These are phyloP conservation scores for Cylindrotheca fusiformis DNA, from an alignment of 108 stramenopile genomes.

Conservation along the genomic window DNA sequence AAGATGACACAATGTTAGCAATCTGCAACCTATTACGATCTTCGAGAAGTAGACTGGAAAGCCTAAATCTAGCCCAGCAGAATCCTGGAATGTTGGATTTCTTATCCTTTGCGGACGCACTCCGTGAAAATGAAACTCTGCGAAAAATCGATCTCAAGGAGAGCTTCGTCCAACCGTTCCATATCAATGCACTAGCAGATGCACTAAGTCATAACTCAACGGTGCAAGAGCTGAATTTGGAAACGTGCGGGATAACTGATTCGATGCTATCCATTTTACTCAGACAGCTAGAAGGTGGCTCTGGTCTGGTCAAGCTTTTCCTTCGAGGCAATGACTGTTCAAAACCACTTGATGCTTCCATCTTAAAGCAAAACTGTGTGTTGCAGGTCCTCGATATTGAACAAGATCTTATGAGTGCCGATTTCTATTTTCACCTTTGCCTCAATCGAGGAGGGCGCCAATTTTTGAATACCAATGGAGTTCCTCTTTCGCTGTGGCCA, in stretches of 20 bases:
- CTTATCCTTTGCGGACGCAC: background rate
- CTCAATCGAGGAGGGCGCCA: constrained; percentile 8
- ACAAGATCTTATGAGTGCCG: background rate
- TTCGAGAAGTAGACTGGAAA: background rate
- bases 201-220: constrained; percentile 8
- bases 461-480: background rate
- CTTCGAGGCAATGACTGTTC: constrained; percentile 6
- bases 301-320: background rate
- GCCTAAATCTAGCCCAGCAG: constrained; percentile 15
- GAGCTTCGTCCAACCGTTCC: constrained; percentile 5
- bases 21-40: background rate
- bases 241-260: constrained; percentile 7
- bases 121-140: constrained; percentile 2
- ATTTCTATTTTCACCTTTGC: background rate
- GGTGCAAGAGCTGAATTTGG: constrained; percentile 9
- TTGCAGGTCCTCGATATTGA: constrained; percentile 14
- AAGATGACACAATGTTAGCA: constrained; percentile 3
- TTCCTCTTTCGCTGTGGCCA: constrained; percentile 13
- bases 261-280: background rate
- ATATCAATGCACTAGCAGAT: constrained; percentile 3
- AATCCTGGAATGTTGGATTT: constrained; percentile 18
- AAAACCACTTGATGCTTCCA: background rate
- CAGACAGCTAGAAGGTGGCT: background rate
- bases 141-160: constrained; percentile 3
- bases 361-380: background rate